phyloP scores from a whole-genome alignment of 2,329 filamentous ascomycete species.

The Aspergillus caelatus region DNA sequence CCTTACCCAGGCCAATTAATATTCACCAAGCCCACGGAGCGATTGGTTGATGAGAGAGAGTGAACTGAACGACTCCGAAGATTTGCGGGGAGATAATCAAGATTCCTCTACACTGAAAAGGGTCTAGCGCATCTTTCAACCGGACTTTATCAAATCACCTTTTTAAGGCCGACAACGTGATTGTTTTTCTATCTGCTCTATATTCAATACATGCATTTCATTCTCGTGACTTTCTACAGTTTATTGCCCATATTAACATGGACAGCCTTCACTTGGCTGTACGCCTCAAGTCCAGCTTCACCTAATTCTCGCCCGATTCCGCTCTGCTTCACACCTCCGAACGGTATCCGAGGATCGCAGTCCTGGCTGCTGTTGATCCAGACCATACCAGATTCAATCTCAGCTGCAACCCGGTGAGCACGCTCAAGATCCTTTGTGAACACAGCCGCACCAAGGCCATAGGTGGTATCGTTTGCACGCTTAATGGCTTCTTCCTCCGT shows the following conservation, averaged over 20 bases:
- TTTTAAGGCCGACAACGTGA: neutral
- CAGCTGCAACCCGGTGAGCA: constrained; percentile 44
- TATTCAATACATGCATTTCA: neutral
- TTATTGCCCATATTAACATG: constrained; percentile 45
- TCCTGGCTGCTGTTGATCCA: constrained; percentile 51
- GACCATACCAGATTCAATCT: constrained; percentile 51
- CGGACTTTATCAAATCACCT: neutral
- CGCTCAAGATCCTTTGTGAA: constrained; percentile 47
- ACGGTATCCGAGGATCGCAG: constrained; percentile 44
- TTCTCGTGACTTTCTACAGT: constrained; percentile 14
- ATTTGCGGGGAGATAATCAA: neutral
- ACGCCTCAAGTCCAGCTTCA: constrained; percentile 45
- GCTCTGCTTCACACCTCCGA: constrained; percentile 50
- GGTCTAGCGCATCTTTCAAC: neutral
- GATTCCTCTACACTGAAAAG: neutral
- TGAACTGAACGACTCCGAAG: constrained; percentile 1
- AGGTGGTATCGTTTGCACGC: constrained; percentile 45
- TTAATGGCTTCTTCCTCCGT: constrained; percentile 43
- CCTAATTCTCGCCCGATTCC: constrained; percentile 55
- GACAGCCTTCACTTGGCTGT: constrained; percentile 43
- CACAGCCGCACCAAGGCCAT: constrained; percentile 47
- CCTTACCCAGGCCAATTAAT: neutral
- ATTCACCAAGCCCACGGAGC: neutral
- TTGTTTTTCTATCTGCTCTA: neutral
- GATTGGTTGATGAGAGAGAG: neutral